Base-by-base conservation (phyloP, 179 eudicot genomes). In the Kewa caespitosa region DNA sequence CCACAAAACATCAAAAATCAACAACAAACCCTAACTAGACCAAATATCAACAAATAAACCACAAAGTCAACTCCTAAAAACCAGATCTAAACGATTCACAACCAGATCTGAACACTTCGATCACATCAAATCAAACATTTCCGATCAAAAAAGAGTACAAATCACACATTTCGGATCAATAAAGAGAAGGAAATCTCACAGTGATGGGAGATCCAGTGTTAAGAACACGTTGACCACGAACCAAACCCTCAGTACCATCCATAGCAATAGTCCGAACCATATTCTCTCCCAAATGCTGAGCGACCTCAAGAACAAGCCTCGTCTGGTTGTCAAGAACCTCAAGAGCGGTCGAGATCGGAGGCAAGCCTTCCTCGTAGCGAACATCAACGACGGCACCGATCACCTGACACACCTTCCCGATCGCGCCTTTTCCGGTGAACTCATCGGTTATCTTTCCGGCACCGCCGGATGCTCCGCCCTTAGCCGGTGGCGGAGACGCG, bases 201-300 rank as follows among this genome's bases (percentile, higher is more conserved):
- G 90, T 92, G 74, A 94, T 94, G 1, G 98, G 98, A 42, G 98
- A 94, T 41, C 98, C 98, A 25, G 98, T 94, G 80, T 94, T 94
- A 70, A 94, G 82, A 37, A 94, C 98, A 12, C 77, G 43, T 78
- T 94, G 98, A 23, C 97, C 98, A 28, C 97, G 75, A 57, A 94
- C 97, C 70, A 94, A 84, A 15, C 98, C 98, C 67, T 94, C 98
- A 67, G 98, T 92, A 63, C 98, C 98, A 82, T 94, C 98, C 98
- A 94, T 94, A 78, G 98, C 98, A 82, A 94, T 94, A 13, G 96
- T 90, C 79, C 98, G 81, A 14, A 94, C 98, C 87, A 89, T 85
- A 76, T 68, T 90, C 87, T 86, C 96, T 11, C 98, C 98, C 94
- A 94, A 86, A 75, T 94, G 98, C 82, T 92, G 96, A 3, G 97